Base-by-base conservation (phyloP, 2,329 filamentous ascomycete genomes). In the Septoria petroselini region DNA sequence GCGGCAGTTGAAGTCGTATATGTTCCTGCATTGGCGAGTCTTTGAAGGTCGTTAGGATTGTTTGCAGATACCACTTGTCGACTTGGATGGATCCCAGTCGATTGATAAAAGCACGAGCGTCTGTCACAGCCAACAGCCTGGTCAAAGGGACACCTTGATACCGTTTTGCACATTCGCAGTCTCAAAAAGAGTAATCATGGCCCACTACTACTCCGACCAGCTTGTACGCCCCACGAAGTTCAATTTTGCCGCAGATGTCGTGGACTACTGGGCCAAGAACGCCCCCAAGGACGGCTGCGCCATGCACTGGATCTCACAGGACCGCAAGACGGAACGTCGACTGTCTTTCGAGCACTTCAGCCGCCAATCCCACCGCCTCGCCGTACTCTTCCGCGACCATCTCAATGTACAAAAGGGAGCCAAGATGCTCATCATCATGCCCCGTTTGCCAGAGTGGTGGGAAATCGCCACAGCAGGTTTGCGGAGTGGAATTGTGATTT, bases 221-320 rank as follows among this genome's bases (percentile, higher is more conserved):
- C 55, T 62, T 31, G 53, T 54, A 21, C 51, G 59, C 15, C 59
- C 58, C 3, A 52, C 45, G 29, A 49, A 51, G 39, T 72, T 72
- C 68, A 71, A 72, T 59, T 72, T 71, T 50, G 69, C 70, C 8
- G 60, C 54, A 31, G 64, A 71, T 60, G 66, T 72, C 38, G 65
- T 72, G 41, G 70, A 72, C 54, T 62, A 69, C 55, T 71, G 68
- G 67, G 70, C 70, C 11, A 31, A 47, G 1, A 58, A 62, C 11
- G 50, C 61, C 7, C 61, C 65, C 3, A 47, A 57, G 3, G 58
- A 55, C 3, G 44, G 40, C 5, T 52, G 58, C n/a, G 70, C 70
- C 8, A 67, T 72, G 60, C 59, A 68, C 43, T 72, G 70, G 70
- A 57, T 70, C 29, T 66, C 68, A 11, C 62, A 70, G 42, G 61